phyloP scores from a whole-genome alignment of 1,284 basidiomycete species.

The Ganoderma multipileum region DNA sequence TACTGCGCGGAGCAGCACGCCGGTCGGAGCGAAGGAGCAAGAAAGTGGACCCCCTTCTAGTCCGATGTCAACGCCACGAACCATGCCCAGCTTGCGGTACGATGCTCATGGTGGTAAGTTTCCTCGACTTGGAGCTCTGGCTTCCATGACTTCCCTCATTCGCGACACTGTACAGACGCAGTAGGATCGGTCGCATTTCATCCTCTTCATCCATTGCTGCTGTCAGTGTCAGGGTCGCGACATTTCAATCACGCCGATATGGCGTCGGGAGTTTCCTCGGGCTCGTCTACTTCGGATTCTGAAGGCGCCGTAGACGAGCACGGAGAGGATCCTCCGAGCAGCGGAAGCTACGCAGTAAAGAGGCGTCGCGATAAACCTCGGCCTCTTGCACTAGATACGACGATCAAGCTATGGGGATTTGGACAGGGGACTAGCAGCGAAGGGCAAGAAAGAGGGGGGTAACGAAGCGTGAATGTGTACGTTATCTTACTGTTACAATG shows the following conservation, averaged over 20 bases:
- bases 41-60: conserved; percentile 4
- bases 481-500: not conserved
- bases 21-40: conserved; percentile 11
- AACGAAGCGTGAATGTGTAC: not conserved
- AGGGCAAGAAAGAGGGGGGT: not conserved
- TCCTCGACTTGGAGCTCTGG: conserved; percentile 5
- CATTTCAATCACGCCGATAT: conserved; percentile 50
- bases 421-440: not conserved
- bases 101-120: conserved; percentile 28
- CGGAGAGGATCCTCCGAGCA: conserved; percentile 1
- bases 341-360: not conserved
- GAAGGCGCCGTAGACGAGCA: conserved; percentile 16
- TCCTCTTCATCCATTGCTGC: conserved; percentile 55
- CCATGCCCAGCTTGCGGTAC: conserved; percentile 26
- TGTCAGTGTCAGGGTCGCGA: conserved; percentile 73
- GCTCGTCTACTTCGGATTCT: conserved; percentile 17
- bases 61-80: conserved; percentile 18
- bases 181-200: conserved; percentile 70
- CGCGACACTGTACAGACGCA: conserved; percentile 51
- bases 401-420: conserved; percentile 33
- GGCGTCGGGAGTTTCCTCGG: conserved; percentile 15
- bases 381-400: conserved; percentile 31
- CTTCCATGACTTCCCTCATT: conserved; percentile 12
- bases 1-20: conserved; percentile 19
- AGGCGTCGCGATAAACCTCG: not conserved